These are phyloP conservation scores for Globisporangium cederbergense DNA, from an alignment of 352 stramenopile species.

Conservation along the genomic window DNA sequence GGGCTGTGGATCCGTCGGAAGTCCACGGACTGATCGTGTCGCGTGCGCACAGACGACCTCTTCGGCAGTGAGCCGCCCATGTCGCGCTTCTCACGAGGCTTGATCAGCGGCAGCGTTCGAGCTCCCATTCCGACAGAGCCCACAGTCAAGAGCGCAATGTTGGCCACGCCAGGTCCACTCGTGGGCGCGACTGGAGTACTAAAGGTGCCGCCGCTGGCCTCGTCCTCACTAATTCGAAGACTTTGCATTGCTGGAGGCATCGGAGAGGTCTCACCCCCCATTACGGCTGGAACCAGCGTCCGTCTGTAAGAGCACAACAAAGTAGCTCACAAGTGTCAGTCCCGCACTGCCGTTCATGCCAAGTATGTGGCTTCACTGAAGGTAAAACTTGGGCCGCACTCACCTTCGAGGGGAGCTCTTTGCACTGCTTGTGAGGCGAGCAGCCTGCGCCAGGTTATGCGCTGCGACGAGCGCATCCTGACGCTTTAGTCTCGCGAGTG, in stretches of 20 bases:
- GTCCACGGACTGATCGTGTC: conserved; percentile 61
- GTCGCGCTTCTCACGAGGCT: conserved; percentile 43
- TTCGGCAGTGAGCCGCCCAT: conserved; percentile 75
- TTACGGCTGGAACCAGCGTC: conserved; percentile 11
- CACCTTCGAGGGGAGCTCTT: conserved; percentile 16
- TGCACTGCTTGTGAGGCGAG: conserved; percentile 8
- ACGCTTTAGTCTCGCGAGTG: conserved; percentile 45
- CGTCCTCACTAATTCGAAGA: conserved; percentile 8
- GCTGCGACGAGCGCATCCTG: conserved; percentile 17
- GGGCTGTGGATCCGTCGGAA: conserved; percentile 69
- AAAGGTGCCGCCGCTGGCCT: not conserved
- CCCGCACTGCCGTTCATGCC: not conserved
- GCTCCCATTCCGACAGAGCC: conserved; percentile 30
- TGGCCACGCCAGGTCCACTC: not conserved
- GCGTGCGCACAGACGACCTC: conserved; percentile 54
- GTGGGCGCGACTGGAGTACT: conserved; percentile 2
- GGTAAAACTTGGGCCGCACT: not conserved
- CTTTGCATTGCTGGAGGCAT: conserved; percentile 11
- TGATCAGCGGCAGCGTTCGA: conserved; percentile 45
- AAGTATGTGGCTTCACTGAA: not conserved
- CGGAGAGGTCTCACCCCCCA: conserved; percentile 9
- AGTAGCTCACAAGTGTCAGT: not conserved
- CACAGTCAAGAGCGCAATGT: conserved; percentile 9
- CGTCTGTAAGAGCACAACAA: conserved; percentile 5
- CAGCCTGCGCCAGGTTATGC: conserved; percentile 10